Conservation (phyloP, 1,284 basidiomycete species). For the Hymenochaete sp. region DNA sequence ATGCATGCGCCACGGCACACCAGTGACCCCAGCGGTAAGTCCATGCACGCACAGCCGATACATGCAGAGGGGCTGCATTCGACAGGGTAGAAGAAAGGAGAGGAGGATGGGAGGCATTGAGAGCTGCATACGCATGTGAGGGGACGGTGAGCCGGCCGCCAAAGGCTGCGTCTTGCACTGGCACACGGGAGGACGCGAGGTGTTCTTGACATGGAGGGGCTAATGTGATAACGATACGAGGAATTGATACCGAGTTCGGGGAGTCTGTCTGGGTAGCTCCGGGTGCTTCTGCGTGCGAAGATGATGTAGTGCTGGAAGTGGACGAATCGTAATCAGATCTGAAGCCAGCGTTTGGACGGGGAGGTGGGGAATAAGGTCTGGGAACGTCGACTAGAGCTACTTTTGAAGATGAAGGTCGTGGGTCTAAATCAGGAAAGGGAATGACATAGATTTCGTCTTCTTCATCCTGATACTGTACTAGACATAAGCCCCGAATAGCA, state of each 20-base stretch:
- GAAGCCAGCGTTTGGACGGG: too few relatives aligned
- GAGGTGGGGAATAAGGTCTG: background rate
- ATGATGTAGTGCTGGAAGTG: background rate
- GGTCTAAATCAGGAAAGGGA: background rate
- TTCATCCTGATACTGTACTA: conserved; percentile 20
- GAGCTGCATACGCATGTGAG: conserved; percentile 35
- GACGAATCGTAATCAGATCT: background rate
- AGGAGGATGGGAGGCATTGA: conserved; percentile 43
- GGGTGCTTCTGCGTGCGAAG: background rate
- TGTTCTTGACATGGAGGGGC: conserved; percentile 30
- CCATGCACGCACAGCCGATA: conserved; percentile 33
- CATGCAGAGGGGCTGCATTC: conserved; percentile 23
- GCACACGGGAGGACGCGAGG: conserved; percentile 37
- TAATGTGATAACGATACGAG: conserved; percentile 43
- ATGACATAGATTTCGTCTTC: conserved; percentile 15
- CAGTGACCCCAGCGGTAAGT: conserved; percentile 45
- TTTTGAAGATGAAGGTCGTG: background rate
- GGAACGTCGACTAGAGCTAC: background rate
- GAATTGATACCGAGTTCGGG: conserved; percentile 29
- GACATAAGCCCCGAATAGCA: conserved; percentile 4
- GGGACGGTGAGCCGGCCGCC: conserved; percentile 45
- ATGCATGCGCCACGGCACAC: conserved; percentile 38
- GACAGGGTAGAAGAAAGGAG: too few relatives aligned
- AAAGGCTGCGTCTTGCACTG: conserved; percentile 47
- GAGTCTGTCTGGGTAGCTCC: too few relatives aligned